Evolutionary conservation across 108 stramenopile species (phyloP).

Genomic region (Cyclostephanos tholiformis): DNA sequence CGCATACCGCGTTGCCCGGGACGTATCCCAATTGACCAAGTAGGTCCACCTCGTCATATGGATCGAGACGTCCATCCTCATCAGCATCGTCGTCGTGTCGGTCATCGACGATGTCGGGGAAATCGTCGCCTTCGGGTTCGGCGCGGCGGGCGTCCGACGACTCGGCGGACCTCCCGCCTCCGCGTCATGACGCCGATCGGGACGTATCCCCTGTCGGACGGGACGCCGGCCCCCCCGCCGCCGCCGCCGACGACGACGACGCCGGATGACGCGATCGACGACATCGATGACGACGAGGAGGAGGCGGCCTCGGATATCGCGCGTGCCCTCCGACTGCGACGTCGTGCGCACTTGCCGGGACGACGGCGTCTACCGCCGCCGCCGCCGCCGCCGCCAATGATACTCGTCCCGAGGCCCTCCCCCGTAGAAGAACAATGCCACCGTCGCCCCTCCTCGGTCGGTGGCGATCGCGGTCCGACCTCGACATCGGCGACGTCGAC

Average conservation of each 20-base stretch:
- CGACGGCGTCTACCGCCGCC: background rate
- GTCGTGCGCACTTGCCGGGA: background rate
- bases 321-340: background rate
- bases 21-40: slow-evolving; percentile 72
- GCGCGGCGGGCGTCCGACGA: too few species aligned
- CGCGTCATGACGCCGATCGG: background rate
- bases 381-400: too few species aligned
- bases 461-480: too few species aligned
- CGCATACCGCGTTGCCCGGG: slow-evolving; percentile 77
- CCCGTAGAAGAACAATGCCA: too few species aligned
- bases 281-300: background rate
- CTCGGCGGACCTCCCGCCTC: too few species aligned
- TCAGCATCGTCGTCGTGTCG: background rate
- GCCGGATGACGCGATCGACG: too few species aligned
- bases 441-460: too few species aligned
- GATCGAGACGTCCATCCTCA: slow-evolving; percentile 28
- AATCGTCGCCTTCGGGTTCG: background rate
- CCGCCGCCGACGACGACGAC: background rate
- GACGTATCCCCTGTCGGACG: background rate
- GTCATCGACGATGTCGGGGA: background rate
- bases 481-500: too few species aligned
- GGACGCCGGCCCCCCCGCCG: background rate
- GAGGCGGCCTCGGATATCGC: background rate
- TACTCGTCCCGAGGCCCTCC: too few species aligned
- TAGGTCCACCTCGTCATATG: slow-evolving; percentile 49